Percentiles rank a stretch among this genome's conserved stretches.
These are phyloP conservation scores for Mortierella sp. DNA, from an alignment of 371 early-diverging fungal species.

Conservation along the genomic window DNA sequence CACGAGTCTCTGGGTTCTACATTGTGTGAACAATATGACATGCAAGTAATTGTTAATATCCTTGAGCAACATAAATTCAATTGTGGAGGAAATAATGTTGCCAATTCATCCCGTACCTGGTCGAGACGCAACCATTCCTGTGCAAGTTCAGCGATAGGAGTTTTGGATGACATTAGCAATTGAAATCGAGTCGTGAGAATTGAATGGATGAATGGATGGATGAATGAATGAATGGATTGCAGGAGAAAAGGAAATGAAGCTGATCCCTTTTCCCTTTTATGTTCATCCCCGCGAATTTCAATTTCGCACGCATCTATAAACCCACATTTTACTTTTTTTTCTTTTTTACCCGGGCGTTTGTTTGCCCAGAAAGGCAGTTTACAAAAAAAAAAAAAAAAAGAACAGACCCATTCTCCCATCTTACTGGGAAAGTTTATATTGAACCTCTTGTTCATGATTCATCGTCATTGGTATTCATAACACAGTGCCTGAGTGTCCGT, in stretches of 20 bases:
- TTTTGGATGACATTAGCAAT: constrained; percentile 21
- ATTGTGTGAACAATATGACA: not conserved
- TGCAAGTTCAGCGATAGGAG: constrained; percentile 47
- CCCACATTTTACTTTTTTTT: too few relatives aligned
- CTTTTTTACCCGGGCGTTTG: too few relatives aligned
- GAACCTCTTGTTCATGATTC: not conserved
- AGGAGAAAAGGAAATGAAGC: not conserved
- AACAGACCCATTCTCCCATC: too few relatives aligned
- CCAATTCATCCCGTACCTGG: constrained; percentile 59
- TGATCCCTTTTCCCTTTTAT: too few relatives aligned
- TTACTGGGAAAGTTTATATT: not conserved
- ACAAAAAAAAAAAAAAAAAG: too few relatives aligned
- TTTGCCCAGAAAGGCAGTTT: too few relatives aligned
- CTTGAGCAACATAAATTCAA: not conserved
- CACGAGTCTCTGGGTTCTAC: constrained; percentile 79
- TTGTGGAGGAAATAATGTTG: too few relatives aligned
- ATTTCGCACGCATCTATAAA: too few relatives aligned
- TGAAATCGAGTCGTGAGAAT: not conserved
- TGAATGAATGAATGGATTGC: not conserved
- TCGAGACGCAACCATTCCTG: constrained; percentile 82
- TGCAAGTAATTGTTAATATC: not conserved
- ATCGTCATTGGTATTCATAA: not conserved
- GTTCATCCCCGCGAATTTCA: too few relatives aligned
- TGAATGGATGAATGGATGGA: not conserved
- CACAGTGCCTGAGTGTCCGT: too few relatives aligned